Evolutionary conservation across 139 green algal genomes (phyloP).

Genomic region (Picochlorum sp.): DNA sequence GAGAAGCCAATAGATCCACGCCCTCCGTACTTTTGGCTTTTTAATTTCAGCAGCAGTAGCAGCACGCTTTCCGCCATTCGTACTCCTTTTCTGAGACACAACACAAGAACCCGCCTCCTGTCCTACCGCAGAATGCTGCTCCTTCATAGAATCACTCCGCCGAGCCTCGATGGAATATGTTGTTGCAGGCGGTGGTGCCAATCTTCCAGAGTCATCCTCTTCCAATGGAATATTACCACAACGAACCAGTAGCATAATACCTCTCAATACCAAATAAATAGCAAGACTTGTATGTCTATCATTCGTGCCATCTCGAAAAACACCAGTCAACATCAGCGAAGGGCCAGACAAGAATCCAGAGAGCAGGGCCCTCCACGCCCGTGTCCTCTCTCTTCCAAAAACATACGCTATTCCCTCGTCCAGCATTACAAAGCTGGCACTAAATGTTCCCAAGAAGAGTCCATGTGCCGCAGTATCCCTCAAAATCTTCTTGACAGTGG

Average conservation of each 20-base stretch:
- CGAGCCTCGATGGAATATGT: background rate
- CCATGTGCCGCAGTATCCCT: slow-evolving; percentile 57
- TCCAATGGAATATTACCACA: slow-evolving; percentile 63
- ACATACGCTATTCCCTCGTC: slow-evolving; percentile 64
- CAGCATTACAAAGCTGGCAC: slow-evolving; percentile 49
- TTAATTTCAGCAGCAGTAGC: background rate
- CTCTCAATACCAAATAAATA: slow-evolving; percentile 81
- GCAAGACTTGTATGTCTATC: slow-evolving; percentile 71
- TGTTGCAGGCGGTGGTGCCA: background rate
- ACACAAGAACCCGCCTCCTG: too few species aligned
- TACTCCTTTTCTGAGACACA: background rate
- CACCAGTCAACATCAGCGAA: slow-evolving; percentile 61
- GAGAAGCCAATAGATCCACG: slow-evolving; percentile 6
- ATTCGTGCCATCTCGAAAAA: slow-evolving; percentile 5
- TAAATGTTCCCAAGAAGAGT: slow-evolving; percentile 58
- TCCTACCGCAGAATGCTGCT: background rate
- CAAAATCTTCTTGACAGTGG: slow-evolving; percentile 15
- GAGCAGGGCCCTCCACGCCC: slow-evolving; percentile 56
- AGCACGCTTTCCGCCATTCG: too few species aligned
- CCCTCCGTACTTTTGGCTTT: slow-evolving; percentile 1
- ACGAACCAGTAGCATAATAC: slow-evolving; percentile 75
- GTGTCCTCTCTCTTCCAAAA: slow-evolving; percentile 12
- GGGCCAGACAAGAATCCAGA: slow-evolving; percentile 76
- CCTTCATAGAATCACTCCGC: background rate
- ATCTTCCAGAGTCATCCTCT: background rate